Evolutionary conservation across 2,329 filamentous ascomycete genomes (phyloP).

Genomic region (Tolypocladium tundrense): DNA sequence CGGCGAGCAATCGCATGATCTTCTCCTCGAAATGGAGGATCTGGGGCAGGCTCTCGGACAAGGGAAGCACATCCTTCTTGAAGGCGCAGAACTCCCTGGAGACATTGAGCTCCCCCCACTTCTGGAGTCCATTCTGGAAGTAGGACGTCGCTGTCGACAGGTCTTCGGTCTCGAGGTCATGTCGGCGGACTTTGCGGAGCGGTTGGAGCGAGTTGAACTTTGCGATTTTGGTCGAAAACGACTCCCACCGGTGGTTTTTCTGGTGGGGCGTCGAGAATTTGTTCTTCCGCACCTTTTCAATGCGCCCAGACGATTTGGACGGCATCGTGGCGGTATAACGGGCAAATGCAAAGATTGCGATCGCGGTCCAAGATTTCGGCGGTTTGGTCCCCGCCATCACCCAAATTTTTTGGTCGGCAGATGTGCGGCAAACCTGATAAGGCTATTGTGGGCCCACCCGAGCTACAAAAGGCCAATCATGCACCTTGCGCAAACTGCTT

Average conservation of each 20-base stretch:
- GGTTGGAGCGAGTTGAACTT: conserved; percentile 87
- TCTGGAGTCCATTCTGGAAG: conserved; percentile 70
- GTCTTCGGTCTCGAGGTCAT: conserved; percentile 74
- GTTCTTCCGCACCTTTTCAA: conserved; percentile 58
- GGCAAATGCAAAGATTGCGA: conserved; percentile 11
- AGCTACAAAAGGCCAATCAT: conserved; percentile 18
- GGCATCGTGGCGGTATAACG: conserved; percentile 40
- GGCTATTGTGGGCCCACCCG: conserved; percentile 7
- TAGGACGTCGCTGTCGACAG: conserved; percentile 72
- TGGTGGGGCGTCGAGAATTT: conserved; percentile 64
- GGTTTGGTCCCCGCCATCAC: conserved; percentile 16
- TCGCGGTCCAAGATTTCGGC: conserved; percentile 5
- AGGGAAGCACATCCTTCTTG: conserved; percentile 59
- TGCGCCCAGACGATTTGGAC: conserved; percentile 53
- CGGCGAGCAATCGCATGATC: conserved; percentile 68
- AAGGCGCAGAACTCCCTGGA: conserved; percentile 73
- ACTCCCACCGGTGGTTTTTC: conserved; percentile 82
- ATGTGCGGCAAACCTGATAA: conserved; percentile 27
- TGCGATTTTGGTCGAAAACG: conserved; percentile 80
- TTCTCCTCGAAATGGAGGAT: conserved; percentile 82
- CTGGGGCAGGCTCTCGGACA: conserved; percentile 84
- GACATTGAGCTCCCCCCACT: conserved; percentile 88
- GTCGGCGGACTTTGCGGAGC: conserved; percentile 75
- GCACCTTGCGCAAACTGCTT: conserved; percentile 20
- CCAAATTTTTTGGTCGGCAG: conserved; percentile 22